Evolutionary conservation across 2,329 filamentous ascomycete genomes (phyloP).

Genomic region (Penicillium oxalicum): DNA sequence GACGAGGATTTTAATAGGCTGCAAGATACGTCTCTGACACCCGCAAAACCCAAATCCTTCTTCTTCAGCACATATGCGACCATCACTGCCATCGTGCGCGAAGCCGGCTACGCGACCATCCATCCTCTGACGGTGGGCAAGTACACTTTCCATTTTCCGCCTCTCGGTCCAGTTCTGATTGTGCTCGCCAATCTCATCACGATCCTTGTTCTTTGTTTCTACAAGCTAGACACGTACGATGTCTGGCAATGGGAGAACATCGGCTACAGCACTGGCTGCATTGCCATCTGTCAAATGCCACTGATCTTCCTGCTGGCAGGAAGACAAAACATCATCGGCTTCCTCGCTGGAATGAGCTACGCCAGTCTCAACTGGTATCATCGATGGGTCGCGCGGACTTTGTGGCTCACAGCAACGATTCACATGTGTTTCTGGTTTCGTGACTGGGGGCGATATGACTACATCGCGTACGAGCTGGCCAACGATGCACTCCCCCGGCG

Average conservation of each 20-base stretch:
- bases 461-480: conserved; percentile 44
- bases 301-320: conserved; percentile 52
- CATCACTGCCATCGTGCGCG: conserved; percentile 48
- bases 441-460: conserved; percentile 48
- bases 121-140: conserved; percentile 29
- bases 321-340: conserved; percentile 50
- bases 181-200: conserved; percentile 43
- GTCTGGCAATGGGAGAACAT: conserved; percentile 51
- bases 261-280: conserved; percentile 51
- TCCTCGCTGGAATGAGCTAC: conserved; percentile 44
- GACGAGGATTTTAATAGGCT: conserved; percentile 32
- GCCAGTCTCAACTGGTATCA: conserved; percentile 50
- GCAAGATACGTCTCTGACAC: conserved; percentile 38
- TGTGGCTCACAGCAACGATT: conserved; percentile 50
- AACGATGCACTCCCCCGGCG: conserved; percentile 46
- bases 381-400: conserved; percentile 46
- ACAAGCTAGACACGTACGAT: conserved; percentile 47
- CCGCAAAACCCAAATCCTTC: conserved; percentile 50
- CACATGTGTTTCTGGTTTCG: conserved; percentile 52
- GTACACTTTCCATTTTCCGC: conserved; percentile 33
- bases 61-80: conserved; percentile 48
- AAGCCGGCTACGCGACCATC: conserved; percentile 46
- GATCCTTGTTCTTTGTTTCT: conserved; percentile 52
- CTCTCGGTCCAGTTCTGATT: conserved; percentile 34
- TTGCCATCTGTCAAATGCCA: conserved; percentile 50